Evolutionary conservation across 331 rosid genomes (phyloP).

Genomic region (Malus hybrid): DNA sequence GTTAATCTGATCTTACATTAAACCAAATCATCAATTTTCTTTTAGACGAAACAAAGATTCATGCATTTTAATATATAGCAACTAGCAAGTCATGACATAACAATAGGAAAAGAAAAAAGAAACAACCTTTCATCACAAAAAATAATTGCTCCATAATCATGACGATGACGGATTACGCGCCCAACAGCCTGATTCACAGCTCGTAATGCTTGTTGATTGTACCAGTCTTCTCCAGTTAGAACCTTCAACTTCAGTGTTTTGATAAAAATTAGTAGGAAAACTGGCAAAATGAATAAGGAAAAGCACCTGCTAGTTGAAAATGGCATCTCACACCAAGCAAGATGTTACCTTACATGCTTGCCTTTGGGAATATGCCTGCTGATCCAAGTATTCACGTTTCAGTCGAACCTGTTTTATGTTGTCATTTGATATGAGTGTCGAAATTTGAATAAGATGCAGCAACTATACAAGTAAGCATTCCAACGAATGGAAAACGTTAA

Average conservation of each 20-base stretch:
- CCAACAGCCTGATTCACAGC: constrained; percentile 99
- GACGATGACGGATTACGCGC: constrained; percentile 95
- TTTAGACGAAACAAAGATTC: neutral
- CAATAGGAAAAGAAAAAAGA: constrained; percentile 9
- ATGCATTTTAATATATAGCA: neutral
- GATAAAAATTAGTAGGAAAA: constrained; percentile 4
- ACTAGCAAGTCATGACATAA: neutral
- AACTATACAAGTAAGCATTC: constrained; percentile 6
- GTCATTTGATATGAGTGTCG: constrained; percentile 16
- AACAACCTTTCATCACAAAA: constrained; percentile 84
- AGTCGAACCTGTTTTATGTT: constrained; percentile 63
- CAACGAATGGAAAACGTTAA: neutral
- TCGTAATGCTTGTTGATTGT: constrained; percentile 89
- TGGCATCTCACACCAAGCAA: constrained; percentile 15
- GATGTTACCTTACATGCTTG: constrained; percentile 43
- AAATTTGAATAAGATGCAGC: constrained; percentile 3
- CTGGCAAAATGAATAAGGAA: neutral
- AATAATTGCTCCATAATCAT: constrained; percentile 95
- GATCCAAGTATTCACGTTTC: constrained; percentile 85
- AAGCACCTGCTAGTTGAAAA: neutral
- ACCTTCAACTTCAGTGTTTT: constrained; percentile 23
- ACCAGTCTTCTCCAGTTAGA: constrained; percentile 93
- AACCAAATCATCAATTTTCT: neutral
- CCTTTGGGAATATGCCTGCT: constrained; percentile 43
- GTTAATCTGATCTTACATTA: neutral